A percentile compares a stretch with the other conserved stretches of the same genome.
phyloP scores from a whole-genome alignment of 2,329 filamentous ascomycete genomes.

The Thielaviopsis musarum region DNA sequence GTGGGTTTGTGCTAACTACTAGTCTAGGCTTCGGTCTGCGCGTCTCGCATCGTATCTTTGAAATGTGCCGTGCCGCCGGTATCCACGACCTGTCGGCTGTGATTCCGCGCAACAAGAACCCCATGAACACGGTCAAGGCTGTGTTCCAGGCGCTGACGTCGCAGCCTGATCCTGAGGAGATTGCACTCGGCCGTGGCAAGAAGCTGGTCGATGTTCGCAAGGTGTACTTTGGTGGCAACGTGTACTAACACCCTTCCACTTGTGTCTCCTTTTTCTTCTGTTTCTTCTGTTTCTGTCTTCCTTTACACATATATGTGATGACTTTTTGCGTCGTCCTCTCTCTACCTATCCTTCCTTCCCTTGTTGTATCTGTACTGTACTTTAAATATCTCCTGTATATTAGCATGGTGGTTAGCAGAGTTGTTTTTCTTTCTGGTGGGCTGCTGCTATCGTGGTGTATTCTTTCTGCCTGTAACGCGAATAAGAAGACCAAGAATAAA shows the following conservation, averaged over 20 bases:
- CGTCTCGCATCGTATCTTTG: conserved; percentile 80
- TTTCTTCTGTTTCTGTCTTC: conserved; percentile 1
- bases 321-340: not conserved
- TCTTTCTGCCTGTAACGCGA: not conserved
- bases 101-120: conserved; percentile 75
- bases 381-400: conserved; percentile 4
- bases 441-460: not conserved
- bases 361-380: not conserved
- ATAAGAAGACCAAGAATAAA: not conserved
- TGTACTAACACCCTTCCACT: conserved; percentile 33
- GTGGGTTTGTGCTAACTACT: conserved; percentile 10
- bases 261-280: not conserved
- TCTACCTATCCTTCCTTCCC: not conserved
- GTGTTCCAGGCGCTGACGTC: conserved; percentile 64
- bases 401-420: not conserved
- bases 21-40: conserved; percentile 75
- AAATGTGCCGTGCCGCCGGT: conserved; percentile 76
- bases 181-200: conserved; percentile 76
- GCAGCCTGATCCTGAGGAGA: conserved; percentile 76
- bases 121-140: conserved; percentile 96
- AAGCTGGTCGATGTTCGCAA: conserved; percentile 93
- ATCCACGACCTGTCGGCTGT: conserved; percentile 73
- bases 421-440: not conserved
- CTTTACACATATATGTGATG: not conserved
- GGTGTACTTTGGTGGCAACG: conserved; percentile 82